Base-by-base conservation (phyloP, 202 grass and related monocot genomes). In the Musa balbisiana region DNA sequence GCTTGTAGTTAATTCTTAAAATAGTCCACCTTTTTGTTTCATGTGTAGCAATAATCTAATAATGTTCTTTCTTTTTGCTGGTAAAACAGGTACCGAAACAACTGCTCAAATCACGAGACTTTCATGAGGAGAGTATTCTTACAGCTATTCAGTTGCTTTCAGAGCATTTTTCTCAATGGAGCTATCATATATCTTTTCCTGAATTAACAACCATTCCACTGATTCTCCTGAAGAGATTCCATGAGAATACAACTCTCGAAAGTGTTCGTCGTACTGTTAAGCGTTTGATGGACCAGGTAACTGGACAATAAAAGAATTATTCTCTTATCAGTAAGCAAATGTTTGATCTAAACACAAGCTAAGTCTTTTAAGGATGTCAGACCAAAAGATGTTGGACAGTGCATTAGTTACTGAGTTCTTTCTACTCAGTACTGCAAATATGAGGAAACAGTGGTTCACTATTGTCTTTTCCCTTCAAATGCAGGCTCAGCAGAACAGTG, bases 221-320 rank as follows among this genome's bases (percentile, higher is more conserved):
- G 49, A 85, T 92, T 55, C 85, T 98, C 73, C 62, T 98, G 72
- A 98, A 98, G 77, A 93, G 72, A 78, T 81, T 86, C 59, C 53
- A 94, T 79, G 94, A 87, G 52, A 83, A 84, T 26, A 79, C 85
- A 74, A 78, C 74, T 56, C 23, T 80, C 8, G 87, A 93, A 72
- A 84, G 87, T 14, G 77, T 93, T 29, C 83, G 74, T 10, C 85
- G 87, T 73, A 82, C 85, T 64, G 71, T 92, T 67, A 91, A 94
- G 71, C 83, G 89, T n/a, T 67, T 94, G 17, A 92, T 98, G 63
- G 91, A 98, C 66, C 95, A 94, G 95, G 91, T 98, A 83, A 83
- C 56, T 0, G 33, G 33, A 26, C 52, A 51, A 73, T 51, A n/a
- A 21, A 21, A 33, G 14, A 59, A 23, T 10, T 21, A 21, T 71